Evolutionary conservation across 495 filamentous ascomycete species (phyloP).

Genomic region (Parathielavia hyrcaniae): DNA sequence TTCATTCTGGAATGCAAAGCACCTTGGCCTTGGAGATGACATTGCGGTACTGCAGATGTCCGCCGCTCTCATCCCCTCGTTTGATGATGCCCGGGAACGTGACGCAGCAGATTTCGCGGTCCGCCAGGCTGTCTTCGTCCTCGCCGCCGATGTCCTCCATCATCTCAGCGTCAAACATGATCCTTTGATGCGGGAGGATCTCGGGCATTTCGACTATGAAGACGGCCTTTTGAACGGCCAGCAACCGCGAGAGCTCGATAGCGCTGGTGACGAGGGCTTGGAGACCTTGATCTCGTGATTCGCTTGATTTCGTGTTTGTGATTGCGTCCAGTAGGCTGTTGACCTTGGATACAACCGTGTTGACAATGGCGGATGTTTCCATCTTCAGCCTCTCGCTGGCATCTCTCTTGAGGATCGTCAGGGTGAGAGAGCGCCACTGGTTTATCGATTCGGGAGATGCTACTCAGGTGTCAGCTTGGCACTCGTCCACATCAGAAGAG

Average conservation of each 20-base stretch:
- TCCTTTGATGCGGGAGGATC: constrained; percentile 43
- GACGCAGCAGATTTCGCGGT: constrained; percentile 44
- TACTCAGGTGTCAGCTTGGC: constrained; percentile 16
- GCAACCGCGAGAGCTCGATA: constrained; percentile 45
- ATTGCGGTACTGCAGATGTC: constrained; percentile 47
- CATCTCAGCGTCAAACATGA: constrained; percentile 43
- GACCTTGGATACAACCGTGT: constrained; percentile 34
- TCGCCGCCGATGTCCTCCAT: constrained; percentile 56
- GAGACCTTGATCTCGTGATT: constrained; percentile 44
- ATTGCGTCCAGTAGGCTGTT: constrained; percentile 40
- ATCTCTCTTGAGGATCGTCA: constrained; percentile 46
- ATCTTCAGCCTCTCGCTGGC: constrained; percentile 37
- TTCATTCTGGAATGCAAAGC: constrained; percentile 45
- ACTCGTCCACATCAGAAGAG: not conserved
- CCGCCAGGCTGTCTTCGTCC: constrained; percentile 43
- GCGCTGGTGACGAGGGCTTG: constrained; percentile 40
- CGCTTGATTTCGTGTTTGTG: constrained; percentile 36
- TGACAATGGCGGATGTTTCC: constrained; percentile 34
- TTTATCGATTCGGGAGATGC: constrained; percentile 45
- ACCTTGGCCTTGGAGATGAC: constrained; percentile 51
- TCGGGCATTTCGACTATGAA: constrained; percentile 48
- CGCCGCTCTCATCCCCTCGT: constrained; percentile 50
- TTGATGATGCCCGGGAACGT: constrained; percentile 52
- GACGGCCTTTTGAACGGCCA: constrained; percentile 49
- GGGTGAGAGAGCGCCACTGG: constrained; percentile 50